These are phyloP conservation scores for Plasmopara viticola DNA, from an alignment of 352 stramenopile genomes.

Conservation along the genomic window DNA sequence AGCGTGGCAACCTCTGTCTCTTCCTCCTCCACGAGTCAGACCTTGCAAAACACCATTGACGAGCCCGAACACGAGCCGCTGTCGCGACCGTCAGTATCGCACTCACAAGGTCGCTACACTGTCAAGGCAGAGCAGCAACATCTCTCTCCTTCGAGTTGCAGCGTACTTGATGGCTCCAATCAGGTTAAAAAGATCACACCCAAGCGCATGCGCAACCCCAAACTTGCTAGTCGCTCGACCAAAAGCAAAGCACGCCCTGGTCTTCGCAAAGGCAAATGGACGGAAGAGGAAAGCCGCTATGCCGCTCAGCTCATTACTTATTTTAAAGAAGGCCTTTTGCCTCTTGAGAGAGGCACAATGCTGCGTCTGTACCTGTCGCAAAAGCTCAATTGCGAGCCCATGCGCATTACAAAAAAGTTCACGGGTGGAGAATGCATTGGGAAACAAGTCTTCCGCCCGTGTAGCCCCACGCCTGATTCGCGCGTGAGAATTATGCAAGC, in stretches of 20 bases:
- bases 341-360: conserved; percentile 84
- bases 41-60: conserved; percentile 9
- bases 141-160: conserved; percentile 3
- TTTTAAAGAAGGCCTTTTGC: conserved; percentile 80
- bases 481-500: conserved; percentile 65
- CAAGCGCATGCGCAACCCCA: conserved; percentile 48
- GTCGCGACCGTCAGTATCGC: conserved; percentile 22
- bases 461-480: conserved; percentile 57
- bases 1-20: background rate
- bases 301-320: conserved; percentile 71
- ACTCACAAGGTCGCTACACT: conserved; percentile 15
- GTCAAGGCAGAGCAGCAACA: conserved; percentile 23
- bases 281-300: conserved; percentile 73
- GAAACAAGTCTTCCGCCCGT: conserved; percentile 84
- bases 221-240: conserved; percentile 59
- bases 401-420: conserved; percentile 93
- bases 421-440: conserved; percentile 87
- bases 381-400: conserved; percentile 90
- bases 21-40: conserved; percentile 8
- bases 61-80: conserved; percentile 26
- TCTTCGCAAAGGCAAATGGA: conserved; percentile 84
- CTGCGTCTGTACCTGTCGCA: conserved; percentile 87
- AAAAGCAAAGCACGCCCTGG: conserved; percentile 83
- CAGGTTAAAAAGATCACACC: conserved; percentile 43
- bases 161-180: conserved; percentile 13